Base-by-base conservation (phyloP, 2,329 filamentous ascomycete species). In the Cladosporium austrohemisphaericum region DNA sequence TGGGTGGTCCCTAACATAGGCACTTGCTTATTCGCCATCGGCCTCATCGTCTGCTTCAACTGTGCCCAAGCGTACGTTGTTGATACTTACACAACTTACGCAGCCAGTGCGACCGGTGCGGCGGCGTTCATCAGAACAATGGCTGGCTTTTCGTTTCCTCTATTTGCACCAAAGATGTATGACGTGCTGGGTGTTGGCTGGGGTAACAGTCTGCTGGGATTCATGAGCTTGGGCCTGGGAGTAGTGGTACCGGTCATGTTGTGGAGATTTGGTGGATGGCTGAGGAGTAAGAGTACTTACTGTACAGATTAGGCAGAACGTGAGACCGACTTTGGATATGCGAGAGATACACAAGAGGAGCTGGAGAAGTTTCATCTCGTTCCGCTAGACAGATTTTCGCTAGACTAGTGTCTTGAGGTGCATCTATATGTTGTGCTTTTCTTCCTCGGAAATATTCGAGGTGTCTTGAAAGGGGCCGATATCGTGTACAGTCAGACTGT, bases 171-270 rank as follows among this genome's bases (percentile, higher is more conserved):
- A 0, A 52, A 45, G 3, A 68, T 71, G 64, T 72, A 70, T 54
- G 50, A 62, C 8, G 54, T 54, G 4, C 57, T 72, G 19, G 66
- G 65, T 0, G 66, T 66, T 38, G 69, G 82, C 0, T 83, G 81
- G 66, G 83, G 81, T 0, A 82, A 80, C 53, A 74, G 70, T 11
- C 49, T 81, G 48, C 59, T 81, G 5, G 79, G 68, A 0, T 80
- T 81, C 50, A 69, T 80, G 38, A 68, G 71, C 0, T 32, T 77
- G 5, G 71, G 51, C 41, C 41, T 67, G 16, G 60, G 63, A n/a
- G 29, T 68, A 1, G 53, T 58, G 1, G 63, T 70, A 60, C 61
- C 65, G 14, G 64, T 67, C 1, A 65, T 68, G 23, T 68, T 68
- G 1, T 64, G 65, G 55, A 38, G 60, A 3, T 69, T 71, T 41